Conservation (phyloP, 768 basidiomycete species). For the Suillus americanus region DNA sequence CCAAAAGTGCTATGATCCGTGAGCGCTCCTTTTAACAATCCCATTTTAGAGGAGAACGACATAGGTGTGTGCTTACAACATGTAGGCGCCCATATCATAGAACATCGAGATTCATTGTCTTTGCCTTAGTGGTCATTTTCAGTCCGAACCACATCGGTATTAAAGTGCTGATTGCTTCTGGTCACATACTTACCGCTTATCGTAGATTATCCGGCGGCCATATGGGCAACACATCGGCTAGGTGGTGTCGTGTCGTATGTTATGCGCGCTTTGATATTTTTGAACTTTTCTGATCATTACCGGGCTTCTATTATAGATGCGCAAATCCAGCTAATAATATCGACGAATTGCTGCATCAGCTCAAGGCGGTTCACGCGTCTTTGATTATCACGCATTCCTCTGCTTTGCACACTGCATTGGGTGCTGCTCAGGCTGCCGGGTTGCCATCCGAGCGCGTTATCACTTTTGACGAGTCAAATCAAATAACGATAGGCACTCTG, state of each 20-base stretch:
- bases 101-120: constrained; percentile 7
- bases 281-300: neutral
- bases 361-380: constrained; percentile 24
- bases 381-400: constrained; percentile 33
- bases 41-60: constrained; percentile 43
- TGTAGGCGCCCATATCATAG: neutral
- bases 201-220: constrained; percentile 52
- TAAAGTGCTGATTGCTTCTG: neutral
- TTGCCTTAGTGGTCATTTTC: constrained; percentile 53
- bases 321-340: constrained; percentile 37
- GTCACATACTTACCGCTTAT: neutral
- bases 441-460: constrained; percentile 30
- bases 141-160: constrained; percentile 65
- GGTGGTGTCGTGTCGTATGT: constrained; percentile 60
- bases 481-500: constrained; percentile 45
- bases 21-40: constrained; percentile 3
- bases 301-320: constrained; percentile 16
- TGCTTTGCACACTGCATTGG: constrained; percentile 25
- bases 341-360: constrained; percentile 33
- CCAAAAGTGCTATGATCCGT: neutral
- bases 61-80: constrained; percentile 40
- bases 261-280: constrained; percentile 3
- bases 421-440: constrained; percentile 31
- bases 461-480: constrained; percentile 20
- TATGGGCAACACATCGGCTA: constrained; percentile 62